Evolutionary conservation across 192 early-diverging fungal species (phyloP).

Genomic region (Linnemannia exigua): DNA sequence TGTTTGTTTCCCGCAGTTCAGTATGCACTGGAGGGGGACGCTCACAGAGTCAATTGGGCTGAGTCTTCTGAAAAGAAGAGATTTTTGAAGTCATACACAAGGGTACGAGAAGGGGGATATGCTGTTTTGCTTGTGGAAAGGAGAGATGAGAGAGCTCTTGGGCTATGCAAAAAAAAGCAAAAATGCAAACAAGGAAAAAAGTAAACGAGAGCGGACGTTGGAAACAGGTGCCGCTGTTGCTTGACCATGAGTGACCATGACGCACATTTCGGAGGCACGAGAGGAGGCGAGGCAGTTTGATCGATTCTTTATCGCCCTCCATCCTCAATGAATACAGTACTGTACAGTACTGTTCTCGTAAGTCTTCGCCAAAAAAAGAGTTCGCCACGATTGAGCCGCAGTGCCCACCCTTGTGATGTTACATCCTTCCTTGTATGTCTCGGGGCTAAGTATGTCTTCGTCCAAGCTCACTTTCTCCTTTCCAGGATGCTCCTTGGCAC

Average conservation of each 20-base stretch:
- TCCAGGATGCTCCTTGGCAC: background rate
- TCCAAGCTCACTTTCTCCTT: background rate
- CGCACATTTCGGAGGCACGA: background rate
- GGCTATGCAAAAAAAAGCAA: slow-evolving; percentile 4
- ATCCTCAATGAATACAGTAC: background rate
- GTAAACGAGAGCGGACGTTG: background rate
- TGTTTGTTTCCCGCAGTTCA: background rate
- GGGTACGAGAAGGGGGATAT: background rate
- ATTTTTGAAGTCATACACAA: background rate
- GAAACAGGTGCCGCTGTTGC: background rate
- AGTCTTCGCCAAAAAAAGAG: background rate
- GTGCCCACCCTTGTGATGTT: background rate
- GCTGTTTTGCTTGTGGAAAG: too few relatives aligned
- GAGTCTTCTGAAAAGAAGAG: slow-evolving; percentile 7
- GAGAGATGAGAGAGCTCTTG: background rate
- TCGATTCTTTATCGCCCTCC: background rate
- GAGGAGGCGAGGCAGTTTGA: background rate
- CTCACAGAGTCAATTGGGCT: background rate
- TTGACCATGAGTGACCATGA: background rate
- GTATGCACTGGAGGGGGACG: too few relatives aligned
- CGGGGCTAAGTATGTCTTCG: background rate
- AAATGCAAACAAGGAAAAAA: background rate
- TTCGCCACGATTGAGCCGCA: background rate
- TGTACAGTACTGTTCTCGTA: background rate
- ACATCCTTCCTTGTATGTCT: background rate